Conservation (phyloP, 495 filamentous ascomycete species). For the Chaetomium tenue region DNA sequence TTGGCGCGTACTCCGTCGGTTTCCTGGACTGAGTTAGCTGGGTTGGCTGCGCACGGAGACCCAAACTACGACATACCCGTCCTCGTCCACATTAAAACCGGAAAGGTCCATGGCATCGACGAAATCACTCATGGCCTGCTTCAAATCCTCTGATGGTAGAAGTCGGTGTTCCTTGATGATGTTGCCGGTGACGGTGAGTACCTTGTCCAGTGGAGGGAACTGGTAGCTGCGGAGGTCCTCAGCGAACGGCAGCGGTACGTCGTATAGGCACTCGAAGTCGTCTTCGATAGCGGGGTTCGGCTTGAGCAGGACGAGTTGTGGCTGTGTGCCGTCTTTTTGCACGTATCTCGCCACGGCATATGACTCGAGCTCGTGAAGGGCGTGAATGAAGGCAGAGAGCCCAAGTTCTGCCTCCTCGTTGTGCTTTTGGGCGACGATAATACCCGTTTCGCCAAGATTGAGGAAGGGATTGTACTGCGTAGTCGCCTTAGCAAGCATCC, state of each 20-base stretch:
- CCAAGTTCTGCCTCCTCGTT: slow-evolving; percentile 77
- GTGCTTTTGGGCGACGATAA: slow-evolving; percentile 68
- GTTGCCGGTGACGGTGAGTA: slow-evolving; percentile 88
- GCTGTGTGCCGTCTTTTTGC: slow-evolving; percentile 71
- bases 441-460: slow-evolving; percentile 71
- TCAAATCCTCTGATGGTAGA: slow-evolving; percentile 71
- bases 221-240: slow-evolving; percentile 87
- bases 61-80: slow-evolving; percentile 56
- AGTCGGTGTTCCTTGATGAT: slow-evolving; percentile 79
- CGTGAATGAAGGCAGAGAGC: slow-evolving; percentile 85
- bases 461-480: slow-evolving; percentile 78
- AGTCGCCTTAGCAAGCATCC: slow-evolving; percentile 16
- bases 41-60: background rate
- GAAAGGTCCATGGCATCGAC: slow-evolving; percentile 93
- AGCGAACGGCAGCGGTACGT: slow-evolving; percentile 88
- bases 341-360: slow-evolving; percentile 89
- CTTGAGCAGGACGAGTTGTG: slow-evolving; percentile 76
- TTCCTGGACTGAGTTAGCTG: slow-evolving; percentile 53
- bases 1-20: slow-evolving; percentile 65
- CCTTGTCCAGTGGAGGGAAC: slow-evolving; percentile 86
- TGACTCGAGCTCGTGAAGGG: slow-evolving; percentile 78
- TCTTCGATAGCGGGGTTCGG: slow-evolving; percentile 75
- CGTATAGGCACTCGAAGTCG: slow-evolving; percentile 84
- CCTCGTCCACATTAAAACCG: slow-evolving; percentile 55
- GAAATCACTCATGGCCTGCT: slow-evolving; percentile 80